These are phyloP conservation scores for Pezicula carpinea DNA, from an alignment of 2,329 filamentous ascomycete genomes.

Conservation along the genomic window DNA sequence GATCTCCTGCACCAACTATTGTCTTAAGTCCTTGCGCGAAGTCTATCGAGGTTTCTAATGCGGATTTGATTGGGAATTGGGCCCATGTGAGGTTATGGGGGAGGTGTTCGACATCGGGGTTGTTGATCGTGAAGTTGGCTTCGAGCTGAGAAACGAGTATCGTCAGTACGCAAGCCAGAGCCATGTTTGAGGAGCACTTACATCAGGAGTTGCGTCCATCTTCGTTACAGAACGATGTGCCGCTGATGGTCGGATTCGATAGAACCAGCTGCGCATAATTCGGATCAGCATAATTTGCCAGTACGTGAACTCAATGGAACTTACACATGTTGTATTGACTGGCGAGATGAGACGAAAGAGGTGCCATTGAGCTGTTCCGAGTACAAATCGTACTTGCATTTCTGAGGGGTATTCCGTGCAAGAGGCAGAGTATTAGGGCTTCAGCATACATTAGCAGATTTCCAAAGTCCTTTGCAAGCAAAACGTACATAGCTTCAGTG, in stretches of 20 bases:
- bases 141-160: conserved; percentile 26
- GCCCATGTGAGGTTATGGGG: conserved; percentile 44
- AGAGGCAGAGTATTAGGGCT: conserved; percentile 36
- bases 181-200: not conserved
- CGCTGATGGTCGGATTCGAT: conserved; percentile 38
- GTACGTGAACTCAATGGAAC: not conserved
- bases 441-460: not conserved
- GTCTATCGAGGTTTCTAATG: conserved; percentile 24
- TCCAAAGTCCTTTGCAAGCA: not conserved
- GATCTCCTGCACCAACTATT: conserved; percentile 44
- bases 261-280: conserved; percentile 29
- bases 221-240: conserved; percentile 28
- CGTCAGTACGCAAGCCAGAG: not conserved
- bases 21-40: conserved; percentile 45
- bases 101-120: conserved; percentile 39
- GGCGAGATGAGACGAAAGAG: conserved; percentile 33
- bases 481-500: conserved; percentile 28
- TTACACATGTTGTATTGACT: conserved; percentile 29
- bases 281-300: not conserved
- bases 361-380: conserved; percentile 38
- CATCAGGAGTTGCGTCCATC: conserved; percentile 41
- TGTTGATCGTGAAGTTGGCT: conserved; percentile 41
- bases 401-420: conserved; percentile 36
- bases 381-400: conserved; percentile 37
- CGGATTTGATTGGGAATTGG: conserved; percentile 33